These are phyloP conservation scores for Drosera capensis DNA, from an alignment of 148 eudicot genomes.

Conservation along the genomic window DNA sequence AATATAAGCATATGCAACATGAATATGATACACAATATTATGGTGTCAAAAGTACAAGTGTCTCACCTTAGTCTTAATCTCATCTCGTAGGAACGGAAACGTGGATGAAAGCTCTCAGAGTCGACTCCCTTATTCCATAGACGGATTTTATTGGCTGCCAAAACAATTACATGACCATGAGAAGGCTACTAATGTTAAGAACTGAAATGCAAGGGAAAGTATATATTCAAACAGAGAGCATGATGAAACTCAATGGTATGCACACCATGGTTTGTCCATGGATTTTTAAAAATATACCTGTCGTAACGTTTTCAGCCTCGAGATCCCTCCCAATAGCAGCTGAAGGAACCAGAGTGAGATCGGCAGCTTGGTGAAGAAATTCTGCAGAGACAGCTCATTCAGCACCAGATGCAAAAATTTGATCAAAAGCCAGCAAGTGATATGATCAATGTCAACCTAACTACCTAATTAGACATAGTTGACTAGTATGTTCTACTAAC, in stretches of 20 bases:
- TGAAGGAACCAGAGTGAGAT: conserved; percentile 92
- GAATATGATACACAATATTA: not conserved
- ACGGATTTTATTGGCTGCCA: conserved; percentile 47
- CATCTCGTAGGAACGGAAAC: conserved; percentile 66
- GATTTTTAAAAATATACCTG: conserved; percentile 26
- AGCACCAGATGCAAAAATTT: not conserved
- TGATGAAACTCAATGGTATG: not conserved
- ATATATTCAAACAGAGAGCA: not conserved
- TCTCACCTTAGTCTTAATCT: conserved; percentile 63
- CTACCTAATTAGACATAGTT: too few relatives aligned
- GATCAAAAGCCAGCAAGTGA: too few relatives aligned
- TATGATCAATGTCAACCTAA: too few relatives aligned
- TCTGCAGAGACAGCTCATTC: conserved; percentile 23
- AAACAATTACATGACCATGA: not conserved
- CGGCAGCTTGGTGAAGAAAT: conserved; percentile 90
- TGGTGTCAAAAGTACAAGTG: not conserved
- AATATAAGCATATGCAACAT: not conserved
- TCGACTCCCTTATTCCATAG: conserved; percentile 99
- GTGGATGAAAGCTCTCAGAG: conserved; percentile 90
- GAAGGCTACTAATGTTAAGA: not conserved
- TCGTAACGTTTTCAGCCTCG: conserved; percentile 67
- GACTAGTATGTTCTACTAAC: too few relatives aligned
- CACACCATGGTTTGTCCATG: not conserved
- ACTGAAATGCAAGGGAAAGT: not conserved
- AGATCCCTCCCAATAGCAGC: conserved; percentile 92